phyloP scores from a whole-genome alignment of 306 rosid genomes.

The Pyrus pyrifolia region DNA sequence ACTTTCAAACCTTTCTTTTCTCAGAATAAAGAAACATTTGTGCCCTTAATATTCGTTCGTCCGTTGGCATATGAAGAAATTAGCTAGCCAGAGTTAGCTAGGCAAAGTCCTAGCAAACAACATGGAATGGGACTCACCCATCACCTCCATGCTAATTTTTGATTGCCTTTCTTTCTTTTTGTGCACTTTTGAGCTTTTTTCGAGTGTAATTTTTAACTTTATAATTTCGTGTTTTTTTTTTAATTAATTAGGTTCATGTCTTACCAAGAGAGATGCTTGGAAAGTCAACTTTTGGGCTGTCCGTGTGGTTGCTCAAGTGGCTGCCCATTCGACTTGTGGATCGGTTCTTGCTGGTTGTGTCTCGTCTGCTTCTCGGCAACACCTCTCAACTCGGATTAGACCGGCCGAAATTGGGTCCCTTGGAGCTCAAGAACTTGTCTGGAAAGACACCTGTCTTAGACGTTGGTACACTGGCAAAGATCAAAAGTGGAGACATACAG shows the following conservation, averaged over 20 bases:
- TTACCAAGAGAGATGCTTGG: slow-evolving; percentile 99
- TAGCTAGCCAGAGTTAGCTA: slow-evolving; percentile 16
- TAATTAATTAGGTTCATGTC: slow-evolving; percentile 71
- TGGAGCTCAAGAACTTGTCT: slow-evolving; percentile 72
- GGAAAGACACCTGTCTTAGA: slow-evolving; percentile 98
- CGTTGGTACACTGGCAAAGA: slow-evolving; percentile 92
- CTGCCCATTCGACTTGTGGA: slow-evolving; percentile 76
- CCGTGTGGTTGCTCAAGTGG: slow-evolving; percentile 98
- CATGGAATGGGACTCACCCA: slow-evolving; percentile 22
- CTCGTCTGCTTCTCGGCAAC: slow-evolving; percentile 80
- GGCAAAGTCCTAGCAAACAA: background rate
- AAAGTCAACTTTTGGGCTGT: slow-evolving; percentile 97
- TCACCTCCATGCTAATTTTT: slow-evolving; percentile 15
- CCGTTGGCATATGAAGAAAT: background rate
- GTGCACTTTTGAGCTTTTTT: slow-evolving; percentile 13
- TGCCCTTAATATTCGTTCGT: background rate
- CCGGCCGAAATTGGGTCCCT: slow-evolving; percentile 90
- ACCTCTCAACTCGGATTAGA: slow-evolving; percentile 72
- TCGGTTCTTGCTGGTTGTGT: slow-evolving; percentile 50
- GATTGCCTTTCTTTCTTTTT: background rate
- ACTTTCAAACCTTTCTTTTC: background rate
- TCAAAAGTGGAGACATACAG: slow-evolving; percentile 77
- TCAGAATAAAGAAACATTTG: background rate
- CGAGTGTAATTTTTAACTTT: slow-evolving; percentile 1
- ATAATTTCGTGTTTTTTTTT: background rate